Evolutionary conservation across 140 eudicot species (phyloP).

Genomic region (Flaveria floridana): DNA sequence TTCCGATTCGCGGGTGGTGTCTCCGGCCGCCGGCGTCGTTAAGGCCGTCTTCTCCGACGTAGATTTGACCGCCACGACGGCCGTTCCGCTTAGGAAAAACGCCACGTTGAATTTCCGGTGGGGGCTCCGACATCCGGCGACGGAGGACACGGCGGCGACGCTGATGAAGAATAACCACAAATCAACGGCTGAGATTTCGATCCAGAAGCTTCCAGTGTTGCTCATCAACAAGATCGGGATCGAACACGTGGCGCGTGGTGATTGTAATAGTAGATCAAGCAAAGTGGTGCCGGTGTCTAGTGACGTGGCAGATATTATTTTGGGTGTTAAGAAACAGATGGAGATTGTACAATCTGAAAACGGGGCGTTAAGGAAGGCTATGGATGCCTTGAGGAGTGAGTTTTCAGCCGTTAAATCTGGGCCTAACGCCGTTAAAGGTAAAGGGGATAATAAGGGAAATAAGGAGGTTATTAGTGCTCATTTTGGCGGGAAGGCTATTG

Average conservation of each 20-base stretch:
- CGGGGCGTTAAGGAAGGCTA: constrained; percentile 50
- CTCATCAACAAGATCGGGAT: constrained; percentile 75
- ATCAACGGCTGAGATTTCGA: constrained; percentile 43
- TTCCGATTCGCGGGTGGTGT: constrained; percentile 26
- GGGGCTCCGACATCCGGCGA: constrained; percentile 66
- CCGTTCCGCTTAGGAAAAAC: constrained; percentile 47
- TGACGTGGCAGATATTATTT: constrained; percentile 56
- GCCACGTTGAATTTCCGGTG: constrained; percentile 69
- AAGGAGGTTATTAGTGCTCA: constrained; percentile 7
- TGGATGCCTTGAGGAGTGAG: constrained; percentile 63
- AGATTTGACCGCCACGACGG: constrained; percentile 59
- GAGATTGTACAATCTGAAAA: constrained; percentile 65
- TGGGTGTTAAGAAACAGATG: constrained; percentile 59
- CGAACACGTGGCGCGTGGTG: constrained; percentile 51
- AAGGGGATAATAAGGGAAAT: constrained; percentile 10
- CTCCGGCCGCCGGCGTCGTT: constrained; percentile 33
- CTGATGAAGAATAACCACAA: constrained; percentile 33
- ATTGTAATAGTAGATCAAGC: constrained; percentile 2
- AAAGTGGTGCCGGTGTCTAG: constrained; percentile 27
- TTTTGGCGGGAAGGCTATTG: constrained; percentile 35
- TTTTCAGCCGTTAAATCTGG: constrained; percentile 35
- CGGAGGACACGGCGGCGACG: constrained; percentile 31
- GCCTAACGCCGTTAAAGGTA: constrained; percentile 13
- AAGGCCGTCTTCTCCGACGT: constrained; percentile 39
- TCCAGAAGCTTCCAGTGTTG: constrained; percentile 43